Base-by-base conservation (phyloP, 768 basidiomycete species). In the Galerina sulciceps region DNA sequence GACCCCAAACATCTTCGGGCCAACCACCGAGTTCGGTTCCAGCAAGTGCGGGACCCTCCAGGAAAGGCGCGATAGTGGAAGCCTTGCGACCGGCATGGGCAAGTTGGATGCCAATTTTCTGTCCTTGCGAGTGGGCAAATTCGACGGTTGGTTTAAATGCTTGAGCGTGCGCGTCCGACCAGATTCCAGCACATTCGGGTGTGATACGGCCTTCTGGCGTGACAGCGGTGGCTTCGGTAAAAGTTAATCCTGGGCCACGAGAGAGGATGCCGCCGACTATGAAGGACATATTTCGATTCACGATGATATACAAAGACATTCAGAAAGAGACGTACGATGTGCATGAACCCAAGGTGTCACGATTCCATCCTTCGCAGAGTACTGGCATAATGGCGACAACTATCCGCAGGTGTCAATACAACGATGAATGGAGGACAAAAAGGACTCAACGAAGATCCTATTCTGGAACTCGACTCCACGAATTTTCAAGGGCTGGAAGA, bases 21-120 rank as follows among this genome's bases (percentile, higher is more conserved):
- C 81, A 83, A 13, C 86, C 86, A n/a, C 78, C 79, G 4, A 68
- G 67, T 10, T 71, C 72, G 69, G 62, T 5, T 81, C 82, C 11
- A 57, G 65, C 51, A 10, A 70, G 15, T 36, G 22, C 17, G 15
- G 35, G 45, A 2, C 59, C 59, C 31, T 72, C 53, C 34, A 89
- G 67, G 87, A 88, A 92, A 0, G 89, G 87, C 0, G 85, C 81
- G 15, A 82, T 69, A 0, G 80, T 85, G 9, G 85, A 86, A 0
- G 84, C 89, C 69, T 92, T 93, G n/a, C 90, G 78, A 0, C 91
- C 91, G 0, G 89, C 88, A 61, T 93, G 91, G 0, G 81, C 86
- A 15, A 93, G 80, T 62, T 93, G 92, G 54, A 92, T 86, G 9
- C 77, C 91, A 18, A 92, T 81, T 48, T 86, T 85, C 67, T 88